These are phyloP conservation scores for Ceratobasidium sp. DNA, from an alignment of 1,284 basidiomycete genomes.

Conservation along the genomic window DNA sequence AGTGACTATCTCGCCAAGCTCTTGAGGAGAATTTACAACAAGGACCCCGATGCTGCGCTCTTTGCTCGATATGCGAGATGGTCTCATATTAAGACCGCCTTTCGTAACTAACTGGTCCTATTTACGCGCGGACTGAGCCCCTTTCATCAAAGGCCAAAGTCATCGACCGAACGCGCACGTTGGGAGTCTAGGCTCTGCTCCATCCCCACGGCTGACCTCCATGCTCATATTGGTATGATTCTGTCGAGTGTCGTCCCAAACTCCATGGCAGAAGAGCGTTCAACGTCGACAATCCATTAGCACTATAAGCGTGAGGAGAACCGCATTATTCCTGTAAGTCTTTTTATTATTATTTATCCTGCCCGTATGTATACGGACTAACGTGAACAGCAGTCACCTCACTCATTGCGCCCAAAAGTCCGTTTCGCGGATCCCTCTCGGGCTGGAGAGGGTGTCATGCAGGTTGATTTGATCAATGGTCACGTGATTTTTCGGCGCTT, in stretches of 20 bases:
- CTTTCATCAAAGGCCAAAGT: neutral
- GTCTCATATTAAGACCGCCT: neutral
- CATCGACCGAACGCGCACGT: neutral
- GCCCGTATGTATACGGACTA: constrained; percentile 11
- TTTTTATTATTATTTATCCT: neutral
- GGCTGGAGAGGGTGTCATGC: too few species aligned
- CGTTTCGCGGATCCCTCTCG: constrained; percentile 25
- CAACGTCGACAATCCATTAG: neutral
- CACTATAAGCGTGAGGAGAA: constrained; percentile 14
- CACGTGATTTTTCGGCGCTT: too few species aligned
- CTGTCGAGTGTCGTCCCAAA: constrained; percentile 11
- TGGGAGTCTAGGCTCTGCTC: constrained; percentile 4
- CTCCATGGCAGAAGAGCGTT: constrained; percentile 18
- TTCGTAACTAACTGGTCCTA: neutral
- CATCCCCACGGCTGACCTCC: neutral
- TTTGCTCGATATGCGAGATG: neutral
- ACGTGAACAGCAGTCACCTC: neutral
- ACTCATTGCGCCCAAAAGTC: neutral
- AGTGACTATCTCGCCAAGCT: constrained; percentile 22
- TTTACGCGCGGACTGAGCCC: constrained; percentile 1
- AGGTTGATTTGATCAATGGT: too few species aligned
- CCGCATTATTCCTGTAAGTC: neutral
- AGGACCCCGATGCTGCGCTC: constrained; percentile 5
- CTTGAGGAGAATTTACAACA: constrained; percentile 2
- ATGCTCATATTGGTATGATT: neutral